Conservation (phyloP, 306 rosid genomes). For the Acmispon strigosus region DNA sequence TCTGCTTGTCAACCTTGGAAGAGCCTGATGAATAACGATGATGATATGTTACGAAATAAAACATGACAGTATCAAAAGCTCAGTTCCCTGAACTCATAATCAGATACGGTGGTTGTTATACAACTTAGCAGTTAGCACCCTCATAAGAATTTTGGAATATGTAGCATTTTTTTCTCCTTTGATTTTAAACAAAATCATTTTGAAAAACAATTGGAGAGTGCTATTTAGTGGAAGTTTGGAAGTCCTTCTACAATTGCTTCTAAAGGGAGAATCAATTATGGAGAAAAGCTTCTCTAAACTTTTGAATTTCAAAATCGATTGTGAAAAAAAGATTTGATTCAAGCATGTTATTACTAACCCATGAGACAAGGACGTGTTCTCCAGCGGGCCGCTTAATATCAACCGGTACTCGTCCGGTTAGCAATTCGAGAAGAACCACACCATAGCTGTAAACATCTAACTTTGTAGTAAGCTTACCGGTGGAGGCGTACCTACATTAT, state of each 20-base stretch:
- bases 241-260: too few species aligned
- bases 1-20: conserved; percentile 85
- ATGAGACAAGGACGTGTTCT: conserved; percentile 90
- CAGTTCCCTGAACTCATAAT: not conserved
- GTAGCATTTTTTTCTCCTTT: not conserved
- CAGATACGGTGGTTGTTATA: not conserved
- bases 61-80: not conserved
- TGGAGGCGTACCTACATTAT: conserved; percentile 70
- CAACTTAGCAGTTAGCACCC: not conserved
- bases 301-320: too few species aligned
- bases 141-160: not conserved
- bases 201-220: not conserved
- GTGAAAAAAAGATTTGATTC: too few species aligned
- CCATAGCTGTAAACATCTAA: conserved; percentile 95
- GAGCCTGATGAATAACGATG: conserved; percentile 57
- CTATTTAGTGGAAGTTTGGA: not conserved
- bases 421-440: conserved; percentile 83
- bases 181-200: not conserved
- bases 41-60: not conserved
- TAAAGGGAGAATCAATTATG: too few species aligned
- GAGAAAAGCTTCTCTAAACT: too few species aligned
- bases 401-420: conserved; percentile 89
- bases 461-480: conserved; percentile 86
- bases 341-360: conserved; percentile 46
- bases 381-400: conserved; percentile 76